These are phyloP conservation scores for Naematelia aurantialba DNA, from an alignment of 768 basidiomycete species.

Conservation along the genomic window DNA sequence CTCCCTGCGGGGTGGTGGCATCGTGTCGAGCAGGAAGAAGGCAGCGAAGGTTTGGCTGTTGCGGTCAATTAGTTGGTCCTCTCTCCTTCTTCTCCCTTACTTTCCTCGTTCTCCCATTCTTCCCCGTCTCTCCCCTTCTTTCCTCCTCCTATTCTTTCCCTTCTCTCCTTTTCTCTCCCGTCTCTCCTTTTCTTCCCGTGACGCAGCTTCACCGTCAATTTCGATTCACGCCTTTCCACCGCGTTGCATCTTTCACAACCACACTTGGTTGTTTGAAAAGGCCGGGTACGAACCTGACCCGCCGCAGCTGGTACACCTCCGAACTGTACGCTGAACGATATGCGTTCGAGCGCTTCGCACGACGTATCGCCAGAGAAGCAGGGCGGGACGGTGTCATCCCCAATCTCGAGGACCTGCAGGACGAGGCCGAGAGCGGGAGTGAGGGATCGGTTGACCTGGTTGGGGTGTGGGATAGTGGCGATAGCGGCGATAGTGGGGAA, in stretches of 20 bases:
- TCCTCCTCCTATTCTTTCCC: not conserved
- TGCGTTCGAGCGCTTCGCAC: conserved; percentile 28
- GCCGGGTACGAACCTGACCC: not conserved
- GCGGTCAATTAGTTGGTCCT: conserved; percentile 49
- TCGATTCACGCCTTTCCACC: no score
- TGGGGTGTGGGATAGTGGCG: conserved; percentile 16
- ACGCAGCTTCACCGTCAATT: no score
- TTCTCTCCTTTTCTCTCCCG: no score
- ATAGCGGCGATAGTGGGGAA: conserved; percentile 16
- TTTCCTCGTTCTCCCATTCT: not conserved
- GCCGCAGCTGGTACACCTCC: conserved; percentile 37
- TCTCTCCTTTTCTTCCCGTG: no score
- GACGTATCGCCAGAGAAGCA: conserved; percentile 26
- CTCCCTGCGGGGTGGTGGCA: conserved; percentile 96
- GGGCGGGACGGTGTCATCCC: conserved; percentile 34
- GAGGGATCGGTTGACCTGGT: not conserved
- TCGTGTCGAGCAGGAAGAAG: conserved; percentile 64
- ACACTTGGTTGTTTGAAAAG: not conserved
- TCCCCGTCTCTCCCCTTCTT: not conserved
- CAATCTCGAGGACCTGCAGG: conserved; percentile 19
- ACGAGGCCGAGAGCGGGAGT: conserved; percentile 11
- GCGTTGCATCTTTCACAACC: not conserved
- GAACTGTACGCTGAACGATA: conserved; percentile 26
- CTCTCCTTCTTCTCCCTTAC: not conserved
- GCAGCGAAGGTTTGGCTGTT: conserved; percentile 36